Evolutionary conservation across 495 filamentous ascomycete genomes (phyloP).

Genomic region (Daldinia loculata): DNA sequence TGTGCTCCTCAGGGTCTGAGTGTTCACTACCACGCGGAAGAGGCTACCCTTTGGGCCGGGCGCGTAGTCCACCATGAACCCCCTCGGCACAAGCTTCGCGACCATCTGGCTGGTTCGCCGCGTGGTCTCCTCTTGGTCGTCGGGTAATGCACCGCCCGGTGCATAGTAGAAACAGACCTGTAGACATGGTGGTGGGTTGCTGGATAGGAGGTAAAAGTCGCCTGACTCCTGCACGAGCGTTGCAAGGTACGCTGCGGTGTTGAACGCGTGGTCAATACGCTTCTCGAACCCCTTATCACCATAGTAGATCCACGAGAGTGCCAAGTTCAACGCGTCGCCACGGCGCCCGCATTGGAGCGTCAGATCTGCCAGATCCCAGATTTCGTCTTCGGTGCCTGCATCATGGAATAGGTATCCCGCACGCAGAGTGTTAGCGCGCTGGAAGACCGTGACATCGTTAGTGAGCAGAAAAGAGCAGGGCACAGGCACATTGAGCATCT

Average conservation of each 20-base stretch:
- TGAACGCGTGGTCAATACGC: constrained; percentile 75
- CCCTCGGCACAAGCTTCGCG: constrained; percentile 68
- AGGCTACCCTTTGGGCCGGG: constrained; percentile 81
- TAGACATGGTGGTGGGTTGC: constrained; percentile 83
- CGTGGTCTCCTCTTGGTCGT: constrained; percentile 69
- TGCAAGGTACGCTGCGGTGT: constrained; percentile 70
- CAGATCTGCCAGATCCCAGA: constrained; percentile 93
- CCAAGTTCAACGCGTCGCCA: constrained; percentile 86
- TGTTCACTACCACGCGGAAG: constrained; percentile 89
- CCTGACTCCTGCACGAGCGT: constrained; percentile 58
- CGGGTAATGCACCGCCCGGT: constrained; percentile 61
- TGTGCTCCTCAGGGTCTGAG: constrained; percentile 73
- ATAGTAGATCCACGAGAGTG: constrained; percentile 88
- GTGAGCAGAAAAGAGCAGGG: constrained; percentile 92
- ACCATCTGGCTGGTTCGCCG: constrained; percentile 74
- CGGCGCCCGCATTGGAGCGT: constrained; percentile 91
- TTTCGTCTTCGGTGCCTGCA: constrained; percentile 61
- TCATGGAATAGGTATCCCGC: constrained; percentile 89
- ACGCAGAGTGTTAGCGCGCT: constrained; percentile 82
- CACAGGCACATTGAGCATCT: constrained; percentile 91
- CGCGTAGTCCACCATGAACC: constrained; percentile 96
- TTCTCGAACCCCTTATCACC: constrained; percentile 65
- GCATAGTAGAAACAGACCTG: constrained; percentile 96
- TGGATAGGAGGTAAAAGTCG: constrained; percentile 75
- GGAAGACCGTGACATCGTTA: constrained; percentile 76